These are phyloP conservation scores for Sclerotinia subarctica DNA, from an alignment of 2,329 filamentous ascomycete species.

Conservation along the genomic window DNA sequence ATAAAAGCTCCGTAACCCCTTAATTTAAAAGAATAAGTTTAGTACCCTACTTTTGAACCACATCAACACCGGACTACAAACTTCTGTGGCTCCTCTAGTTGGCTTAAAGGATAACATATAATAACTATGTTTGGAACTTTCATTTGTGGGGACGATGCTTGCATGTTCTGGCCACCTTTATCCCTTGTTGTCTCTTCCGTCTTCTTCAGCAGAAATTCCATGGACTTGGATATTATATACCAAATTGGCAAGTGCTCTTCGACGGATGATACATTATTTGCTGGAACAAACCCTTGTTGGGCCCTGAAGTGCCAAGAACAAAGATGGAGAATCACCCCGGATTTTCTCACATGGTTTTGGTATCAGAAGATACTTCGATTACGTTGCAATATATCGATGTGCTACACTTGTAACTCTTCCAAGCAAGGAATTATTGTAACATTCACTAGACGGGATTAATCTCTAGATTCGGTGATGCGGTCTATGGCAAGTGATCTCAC, in stretches of 20 bases:
- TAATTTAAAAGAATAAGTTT: conserved; percentile 5
- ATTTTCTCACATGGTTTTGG: conserved; percentile 13
- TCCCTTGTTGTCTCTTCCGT: background rate
- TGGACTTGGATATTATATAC: background rate
- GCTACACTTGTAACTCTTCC: background rate
- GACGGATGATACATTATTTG: background rate
- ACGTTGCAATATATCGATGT: background rate
- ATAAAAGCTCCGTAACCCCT: conserved; percentile 15
- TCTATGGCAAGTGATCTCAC: conserved; percentile 16
- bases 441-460: conserved; percentile 1
- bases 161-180: conserved; percentile 7
- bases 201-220: background rate
- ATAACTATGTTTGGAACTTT: background rate
- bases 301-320: background rate
- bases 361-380: conserved; percentile 17
- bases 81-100: background rate
- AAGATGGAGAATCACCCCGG: background rate
- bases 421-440: background rate
- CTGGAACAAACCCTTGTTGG: background rate
- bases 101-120: background rate
- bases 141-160: conserved; percentile 3
- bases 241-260: background rate
- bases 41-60: too few species aligned
- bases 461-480: conserved; percentile 1
- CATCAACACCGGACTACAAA: background rate